Evolutionary conservation across 768 basidiomycete species (phyloP).

Genomic region (Lentinula sp.): DNA sequence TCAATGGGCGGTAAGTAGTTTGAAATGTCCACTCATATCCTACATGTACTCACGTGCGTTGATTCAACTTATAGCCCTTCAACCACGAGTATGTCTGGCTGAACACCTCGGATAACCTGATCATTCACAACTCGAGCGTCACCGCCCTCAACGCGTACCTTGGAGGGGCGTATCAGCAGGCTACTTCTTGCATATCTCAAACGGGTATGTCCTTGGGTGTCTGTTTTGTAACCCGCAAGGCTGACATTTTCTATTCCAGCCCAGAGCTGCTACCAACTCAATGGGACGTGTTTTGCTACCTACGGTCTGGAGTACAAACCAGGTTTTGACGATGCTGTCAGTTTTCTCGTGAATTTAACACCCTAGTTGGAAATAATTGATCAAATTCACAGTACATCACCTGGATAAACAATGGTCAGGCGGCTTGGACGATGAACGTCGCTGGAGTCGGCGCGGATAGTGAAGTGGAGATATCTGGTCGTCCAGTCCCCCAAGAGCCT

Average conservation of each 20-base stretch:
- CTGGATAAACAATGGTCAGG: conserved; percentile 55
- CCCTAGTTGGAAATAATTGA: conserved; percentile 30
- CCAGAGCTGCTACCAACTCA: conserved; percentile 41
- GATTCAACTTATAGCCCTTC: conserved; percentile 29
- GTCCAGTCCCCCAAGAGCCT: conserved; percentile 67
- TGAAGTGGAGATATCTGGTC: conserved; percentile 42
- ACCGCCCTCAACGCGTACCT: conserved; percentile 35
- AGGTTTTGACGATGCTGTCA: conserved; percentile 34
- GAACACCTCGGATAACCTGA: conserved; percentile 26
- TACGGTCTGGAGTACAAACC: conserved; percentile 54
- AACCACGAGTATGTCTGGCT: conserved; percentile 35
- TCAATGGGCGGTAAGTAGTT: conserved; percentile 33
- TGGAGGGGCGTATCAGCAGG: conserved; percentile 39
- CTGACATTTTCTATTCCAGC: conserved; percentile 10
- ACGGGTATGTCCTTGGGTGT: conserved; percentile 21
- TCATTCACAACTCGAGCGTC: conserved; percentile 22
- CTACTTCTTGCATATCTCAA: conserved; percentile 26
- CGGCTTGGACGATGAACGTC: conserved; percentile 51
- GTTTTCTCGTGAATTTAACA: conserved; percentile 19
- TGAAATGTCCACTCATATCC: not conserved
- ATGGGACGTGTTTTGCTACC: conserved; percentile 34
- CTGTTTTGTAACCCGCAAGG: conserved; percentile 4
- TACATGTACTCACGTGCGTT: not conserved
- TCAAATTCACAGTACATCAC: conserved; percentile 48
- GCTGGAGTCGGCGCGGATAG: conserved; percentile 46